phyloP scores from a whole-genome alignment of 345 rosid genomes.

The Aquilaria sinensis region DNA sequence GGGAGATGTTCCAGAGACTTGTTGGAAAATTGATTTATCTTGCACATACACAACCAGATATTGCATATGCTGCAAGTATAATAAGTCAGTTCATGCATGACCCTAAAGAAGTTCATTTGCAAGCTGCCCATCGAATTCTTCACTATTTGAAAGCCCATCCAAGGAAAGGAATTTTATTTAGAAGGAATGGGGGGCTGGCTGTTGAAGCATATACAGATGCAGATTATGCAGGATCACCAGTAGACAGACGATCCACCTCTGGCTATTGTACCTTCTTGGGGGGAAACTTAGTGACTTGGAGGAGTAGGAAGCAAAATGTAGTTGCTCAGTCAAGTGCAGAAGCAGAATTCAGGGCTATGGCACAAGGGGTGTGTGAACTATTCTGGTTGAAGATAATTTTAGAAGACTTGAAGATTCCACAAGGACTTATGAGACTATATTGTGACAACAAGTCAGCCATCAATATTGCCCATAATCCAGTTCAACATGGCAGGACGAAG shows the following conservation, averaged over 20 bases:
- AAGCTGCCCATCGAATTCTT: background rate
- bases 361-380: background rate
- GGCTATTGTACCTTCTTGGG: background rate
- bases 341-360: background rate
- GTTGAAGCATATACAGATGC: background rate
- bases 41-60: background rate
- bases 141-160: background rate
- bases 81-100: constrained; percentile 5
- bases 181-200: too few species aligned
- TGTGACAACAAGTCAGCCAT: background rate
- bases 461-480: too few species aligned
- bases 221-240: background rate
- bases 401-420: background rate
- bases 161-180: background rate
- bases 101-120: background rate
- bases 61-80: background rate
- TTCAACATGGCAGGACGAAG: too few species aligned
- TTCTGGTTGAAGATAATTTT: background rate
- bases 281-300: background rate
- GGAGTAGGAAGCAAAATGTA: background rate
- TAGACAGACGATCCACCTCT: background rate
- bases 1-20: background rate
- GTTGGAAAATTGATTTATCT: background rate
- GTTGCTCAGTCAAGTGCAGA: background rate
- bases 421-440: background rate